Conservation (phyloP, 2,329 filamentous ascomycete species). For the Fusarium sp. region DNA sequence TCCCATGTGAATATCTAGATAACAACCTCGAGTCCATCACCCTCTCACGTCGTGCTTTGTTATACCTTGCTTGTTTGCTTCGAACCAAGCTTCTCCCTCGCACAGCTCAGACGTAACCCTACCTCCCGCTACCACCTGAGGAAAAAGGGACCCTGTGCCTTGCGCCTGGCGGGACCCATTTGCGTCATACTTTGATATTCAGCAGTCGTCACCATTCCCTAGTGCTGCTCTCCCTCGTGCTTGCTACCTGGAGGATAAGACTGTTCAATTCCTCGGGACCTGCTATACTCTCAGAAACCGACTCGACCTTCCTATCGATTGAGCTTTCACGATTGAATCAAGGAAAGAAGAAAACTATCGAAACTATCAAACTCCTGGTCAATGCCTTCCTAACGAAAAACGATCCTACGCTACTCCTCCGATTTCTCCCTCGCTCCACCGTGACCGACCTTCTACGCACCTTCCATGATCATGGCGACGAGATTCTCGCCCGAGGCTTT, state of each 20-base stretch:
- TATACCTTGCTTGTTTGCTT: neutral
- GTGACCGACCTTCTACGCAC: slow-evolving; percentile 16
- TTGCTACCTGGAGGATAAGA: slow-evolving; percentile 11
- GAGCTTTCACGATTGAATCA: slow-evolving; percentile 9
- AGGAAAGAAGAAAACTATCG: slow-evolving; percentile 9
- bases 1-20: slow-evolving; percentile 6
- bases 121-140: slow-evolving; percentile 25
- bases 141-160: slow-evolving; percentile 41
- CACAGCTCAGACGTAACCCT: slow-evolving; percentile 20
- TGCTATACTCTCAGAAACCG: neutral
- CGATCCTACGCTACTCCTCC: slow-evolving; percentile 24
- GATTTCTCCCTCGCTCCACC: slow-evolving; percentile 29
- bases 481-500: slow-evolving; percentile 42
- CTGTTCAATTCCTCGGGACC: neutral
- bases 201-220: slow-evolving; percentile 18
- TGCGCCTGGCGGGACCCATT: slow-evolving; percentile 35
- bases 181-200: slow-evolving; percentile 40
- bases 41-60: neutral
- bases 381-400: slow-evolving; percentile 36
- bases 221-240: slow-evolving; percentile 16
- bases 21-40: neutral
- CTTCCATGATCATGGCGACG: slow-evolving; percentile 39
- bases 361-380: slow-evolving; percentile 9
- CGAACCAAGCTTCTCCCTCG: slow-evolving; percentile 9
- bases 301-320: slow-evolving; percentile 5